Evolutionary conservation across 2,329 filamentous ascomycete genomes (phyloP).

Genomic region (Stylonectria norvegica): DNA sequence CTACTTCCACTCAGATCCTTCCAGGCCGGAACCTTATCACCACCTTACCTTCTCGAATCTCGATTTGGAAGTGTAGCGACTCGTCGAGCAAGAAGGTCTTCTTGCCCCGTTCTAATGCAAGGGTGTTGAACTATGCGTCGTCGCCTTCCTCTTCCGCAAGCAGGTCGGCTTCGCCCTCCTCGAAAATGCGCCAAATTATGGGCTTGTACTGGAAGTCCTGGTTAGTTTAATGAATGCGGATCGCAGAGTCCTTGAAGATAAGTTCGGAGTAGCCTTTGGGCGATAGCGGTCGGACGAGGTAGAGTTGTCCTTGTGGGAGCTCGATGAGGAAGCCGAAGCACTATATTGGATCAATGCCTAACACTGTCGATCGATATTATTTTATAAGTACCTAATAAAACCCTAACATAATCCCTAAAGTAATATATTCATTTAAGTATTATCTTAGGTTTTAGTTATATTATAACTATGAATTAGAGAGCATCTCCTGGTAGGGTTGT

Average conservation of each 20-base stretch:
- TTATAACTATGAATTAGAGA: too few species aligned
- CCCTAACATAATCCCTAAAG: too few species aligned
- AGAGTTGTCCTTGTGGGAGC: constrained; percentile 92
- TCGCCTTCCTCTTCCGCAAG: constrained; percentile 86
- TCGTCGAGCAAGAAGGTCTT: constrained; percentile 95
- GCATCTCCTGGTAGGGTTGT: too few species aligned
- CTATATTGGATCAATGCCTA: too few species aligned
- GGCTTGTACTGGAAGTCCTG: constrained; percentile 98
- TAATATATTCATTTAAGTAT: too few species aligned
- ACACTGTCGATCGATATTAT: too few species aligned
- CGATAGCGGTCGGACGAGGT: constrained; percentile 90
- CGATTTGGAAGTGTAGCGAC: constrained; percentile 79
- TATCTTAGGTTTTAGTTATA: too few species aligned
- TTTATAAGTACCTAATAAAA: too few species aligned
- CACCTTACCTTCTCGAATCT: constrained; percentile 73
- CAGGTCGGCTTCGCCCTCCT: constrained; percentile 93
- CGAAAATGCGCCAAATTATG: constrained; percentile 91
- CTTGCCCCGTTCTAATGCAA: constrained; percentile 83
- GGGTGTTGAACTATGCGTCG: constrained; percentile 69
- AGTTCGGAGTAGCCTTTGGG: constrained; percentile 98
- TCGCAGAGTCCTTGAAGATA: constrained; percentile 95
- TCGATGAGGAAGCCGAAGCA: too few species aligned
- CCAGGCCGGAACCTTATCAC: constrained; percentile 89
- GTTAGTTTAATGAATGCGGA: constrained; percentile 85
- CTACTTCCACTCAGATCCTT: constrained; percentile 89